phyloP scores from a whole-genome alignment of 495 filamentous ascomycete species.

The Penicillium coprophilum region DNA sequence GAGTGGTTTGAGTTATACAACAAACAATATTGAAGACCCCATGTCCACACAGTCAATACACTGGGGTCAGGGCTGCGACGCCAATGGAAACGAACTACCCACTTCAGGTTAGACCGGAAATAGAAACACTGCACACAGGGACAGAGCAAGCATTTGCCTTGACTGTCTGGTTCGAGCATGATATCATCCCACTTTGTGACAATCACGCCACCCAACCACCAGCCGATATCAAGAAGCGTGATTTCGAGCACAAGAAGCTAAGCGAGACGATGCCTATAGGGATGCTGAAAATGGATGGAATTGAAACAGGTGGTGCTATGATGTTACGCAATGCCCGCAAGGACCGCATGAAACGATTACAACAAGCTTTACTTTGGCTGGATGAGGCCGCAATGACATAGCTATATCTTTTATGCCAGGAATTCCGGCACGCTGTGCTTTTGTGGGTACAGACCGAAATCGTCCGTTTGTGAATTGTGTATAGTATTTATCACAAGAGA shows the following conservation, averaged over 20 bases:
- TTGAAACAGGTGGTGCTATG: not conserved
- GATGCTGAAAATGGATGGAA: not conserved
- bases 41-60: no score
- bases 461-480: not conserved
- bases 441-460: not conserved
- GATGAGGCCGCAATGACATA: not conserved
- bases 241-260: not conserved
- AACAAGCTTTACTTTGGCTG: not conserved
- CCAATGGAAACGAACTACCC: not conserved
- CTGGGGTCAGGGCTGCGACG: no score
- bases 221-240: not conserved
- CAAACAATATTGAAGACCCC: no score
- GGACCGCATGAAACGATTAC: not conserved
- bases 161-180: no score
- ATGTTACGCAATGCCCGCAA: not conserved
- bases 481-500: not conserved
- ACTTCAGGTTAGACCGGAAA: no score
- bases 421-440: not conserved
- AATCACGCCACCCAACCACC: no score
- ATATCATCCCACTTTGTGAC: no score
- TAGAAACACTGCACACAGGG: no score
- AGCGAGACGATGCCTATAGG: not conserved
- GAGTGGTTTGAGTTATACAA: no score
- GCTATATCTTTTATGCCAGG: not conserved
- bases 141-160: no score